These are phyloP conservation scores for Mortierella sp. DNA, from an alignment of 371 early-diverging fungal species.

Conservation along the genomic window DNA sequence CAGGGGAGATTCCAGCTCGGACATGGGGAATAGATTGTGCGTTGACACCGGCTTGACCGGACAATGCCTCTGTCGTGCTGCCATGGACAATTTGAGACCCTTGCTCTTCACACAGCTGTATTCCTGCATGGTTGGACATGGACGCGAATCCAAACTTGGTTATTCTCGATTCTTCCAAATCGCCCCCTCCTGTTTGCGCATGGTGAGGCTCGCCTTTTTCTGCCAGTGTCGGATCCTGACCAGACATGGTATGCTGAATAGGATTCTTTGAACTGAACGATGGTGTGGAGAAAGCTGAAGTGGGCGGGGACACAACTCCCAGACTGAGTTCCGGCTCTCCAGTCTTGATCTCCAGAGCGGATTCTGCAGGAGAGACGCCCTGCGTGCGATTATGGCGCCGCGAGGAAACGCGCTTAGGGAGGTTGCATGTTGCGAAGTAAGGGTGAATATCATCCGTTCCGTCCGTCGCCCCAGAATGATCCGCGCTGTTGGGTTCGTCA, in stretches of 20 bases:
- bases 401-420: not conserved
- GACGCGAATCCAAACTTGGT: slow-evolving; percentile 27
- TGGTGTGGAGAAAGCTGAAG: slow-evolving; percentile 12
- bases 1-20: slow-evolving; percentile 27
- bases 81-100: not conserved
- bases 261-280: slow-evolving; percentile 17
- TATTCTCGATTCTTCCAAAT: slow-evolving; percentile 16
- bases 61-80: not conserved
- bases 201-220: not conserved
- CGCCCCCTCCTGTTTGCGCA: not conserved
- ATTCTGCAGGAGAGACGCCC: no score
- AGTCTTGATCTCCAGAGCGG: no score
- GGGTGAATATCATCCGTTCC: slow-evolving; percentile 16
- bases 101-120: slow-evolving; percentile 12
- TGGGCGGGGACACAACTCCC: no score
- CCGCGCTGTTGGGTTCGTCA: no score
- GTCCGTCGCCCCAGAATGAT: not conserved
- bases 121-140: slow-evolving; percentile 13
- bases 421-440: slow-evolving; percentile 20
- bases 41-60: not conserved
- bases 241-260: slow-evolving; percentile 3
- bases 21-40: slow-evolving; percentile 10
- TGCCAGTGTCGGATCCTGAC: slow-evolving; percentile 7
- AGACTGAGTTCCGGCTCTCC: no score
- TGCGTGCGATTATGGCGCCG: not conserved